Evolutionary conservation across 78 protist genomes (phyloP), one percentile per base, ranked within the genome.

Genomic region (Cavenderia fasciculata): DNA sequence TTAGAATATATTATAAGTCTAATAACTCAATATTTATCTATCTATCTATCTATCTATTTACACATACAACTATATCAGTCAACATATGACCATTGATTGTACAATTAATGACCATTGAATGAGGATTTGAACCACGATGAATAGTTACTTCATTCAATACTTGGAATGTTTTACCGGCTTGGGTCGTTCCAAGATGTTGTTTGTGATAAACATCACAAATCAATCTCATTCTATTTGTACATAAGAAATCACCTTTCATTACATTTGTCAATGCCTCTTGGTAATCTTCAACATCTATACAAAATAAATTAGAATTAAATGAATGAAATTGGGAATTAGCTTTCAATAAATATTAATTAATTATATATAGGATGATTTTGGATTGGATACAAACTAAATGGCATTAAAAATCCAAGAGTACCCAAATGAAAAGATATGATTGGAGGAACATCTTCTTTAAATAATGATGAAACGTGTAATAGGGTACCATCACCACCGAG

Each of bases 401-500:
- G 88, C 65, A 95, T 90, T 54, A 98, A 59, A 63, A 98, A 98
- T 4, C 98, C 98, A 40, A 96, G 49, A 10, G 94, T 62, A n/a
- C 98, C 98, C 31, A 96, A 16, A 12, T 73, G 41, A 90, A 98
- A 96, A 16, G 97, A 77, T 10, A 97, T 33, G 10, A 97, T 68
- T 0, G 99, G 99, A 27, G 94, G 94, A 25, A 84, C 82, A 33
- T 52, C 84, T 25, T 93, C 57, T 40, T 75, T 61, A n/a, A 97
- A 96, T 23, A 95, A 46, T 27, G 86, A 51, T 8, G 94, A 69
- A 10, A 87, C 95, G 74, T 96, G 93, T 31, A 98, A 66, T 3
- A 97, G 34, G 2, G 98, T 97, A 14, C 98, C 98, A 73, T 98
- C 99, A 11, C 98, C 99, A 33, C 99, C 99, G 5, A 97, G 47